Conservation (phyloP, 805 yeast genomes). For the Cyberlindnera galapagoensis region DNA sequence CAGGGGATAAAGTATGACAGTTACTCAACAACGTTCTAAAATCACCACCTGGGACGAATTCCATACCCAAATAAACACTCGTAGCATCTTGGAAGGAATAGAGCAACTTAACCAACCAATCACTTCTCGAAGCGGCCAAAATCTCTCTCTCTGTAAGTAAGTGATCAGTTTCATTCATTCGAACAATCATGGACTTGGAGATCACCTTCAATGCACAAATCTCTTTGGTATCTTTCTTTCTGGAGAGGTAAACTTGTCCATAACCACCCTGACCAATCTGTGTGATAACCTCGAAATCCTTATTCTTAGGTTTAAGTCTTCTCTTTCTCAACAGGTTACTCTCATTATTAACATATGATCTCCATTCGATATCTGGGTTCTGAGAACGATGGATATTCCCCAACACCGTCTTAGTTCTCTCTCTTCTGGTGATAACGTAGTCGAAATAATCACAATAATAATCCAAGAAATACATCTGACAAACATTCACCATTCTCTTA, state of each 20-base stretch:
- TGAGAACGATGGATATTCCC: conserved; percentile 37
- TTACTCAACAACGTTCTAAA: conserved; percentile 90
- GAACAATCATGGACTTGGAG: conserved; percentile 78
- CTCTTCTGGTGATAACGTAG: conserved; percentile 81
- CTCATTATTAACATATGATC: conserved; percentile 76
- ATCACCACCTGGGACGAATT: conserved; percentile 99
- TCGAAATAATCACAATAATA: conserved; percentile 95
- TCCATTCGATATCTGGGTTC: conserved; percentile 50
- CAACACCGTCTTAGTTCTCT: conserved; percentile 69
- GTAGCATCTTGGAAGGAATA: conserved; percentile 94
- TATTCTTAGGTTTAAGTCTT: conserved; percentile 86
- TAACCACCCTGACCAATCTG: conserved; percentile 99
- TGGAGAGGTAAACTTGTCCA: conserved; percentile 96
- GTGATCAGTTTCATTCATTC: conserved; percentile 92
- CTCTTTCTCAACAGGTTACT: conserved; percentile 79
- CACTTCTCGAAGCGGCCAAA: conserved; percentile 89
- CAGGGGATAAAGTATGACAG: conserved; percentile 87
- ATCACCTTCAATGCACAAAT: conserved; percentile 91
- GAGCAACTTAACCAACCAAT: conserved; percentile 89
- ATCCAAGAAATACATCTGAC: conserved; percentile 90
- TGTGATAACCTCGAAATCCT: conserved; percentile 93
- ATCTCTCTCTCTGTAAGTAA: conserved; percentile 95
- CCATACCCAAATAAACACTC: conserved; percentile 94
- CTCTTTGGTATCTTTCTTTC: conserved; percentile 90
- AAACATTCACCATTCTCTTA: conserved; percentile 79